phyloP scores from a whole-genome alignment of 2,329 filamentous ascomycete species.

The Zalaria obscura region DNA sequence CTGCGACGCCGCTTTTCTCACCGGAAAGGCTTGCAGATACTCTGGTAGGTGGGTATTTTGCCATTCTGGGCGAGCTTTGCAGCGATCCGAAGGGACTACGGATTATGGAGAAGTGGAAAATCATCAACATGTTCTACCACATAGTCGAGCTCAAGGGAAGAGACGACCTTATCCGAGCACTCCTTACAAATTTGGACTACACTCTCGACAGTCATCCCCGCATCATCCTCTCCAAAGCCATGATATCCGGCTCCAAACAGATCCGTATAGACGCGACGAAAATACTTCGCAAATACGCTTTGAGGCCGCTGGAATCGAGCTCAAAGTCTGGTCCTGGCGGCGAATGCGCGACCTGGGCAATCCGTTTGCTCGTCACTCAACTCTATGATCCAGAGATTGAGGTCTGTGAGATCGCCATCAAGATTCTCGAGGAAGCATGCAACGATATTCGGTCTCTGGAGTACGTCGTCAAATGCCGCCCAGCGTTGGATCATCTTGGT shows the following conservation, averaged over 20 bases:
- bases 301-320: conserved; percentile 33
- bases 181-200: conserved; percentile 88
- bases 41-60: conserved; percentile 83
- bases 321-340: conserved; percentile 24
- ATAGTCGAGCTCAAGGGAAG: conserved; percentile 85
- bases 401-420: conserved; percentile 90
- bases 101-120: conserved; percentile 90
- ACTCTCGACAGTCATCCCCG: conserved; percentile 71
- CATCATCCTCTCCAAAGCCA: conserved; percentile 81
- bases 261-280: conserved; percentile 86
- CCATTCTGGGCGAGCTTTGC: conserved; percentile 78
- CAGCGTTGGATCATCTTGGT: conserved; percentile 84
- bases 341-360: conserved; percentile 83
- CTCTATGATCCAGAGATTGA: conserved; percentile 95
- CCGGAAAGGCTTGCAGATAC: conserved; percentile 72
- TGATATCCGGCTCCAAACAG: conserved; percentile 80
- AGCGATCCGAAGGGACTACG: conserved; percentile 68
- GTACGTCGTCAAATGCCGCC: conserved; percentile 91
- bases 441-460: conserved; percentile 84
- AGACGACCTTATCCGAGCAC: conserved; percentile 76
- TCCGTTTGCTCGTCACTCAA: conserved; percentile 92
- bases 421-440: conserved; percentile 93
- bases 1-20: conserved; percentile 79
- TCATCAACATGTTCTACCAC: conserved; percentile 99
- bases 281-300: conserved; percentile 74